Evolutionary conservation across 2,329 filamentous ascomycete genomes (phyloP).

Genomic region (Monosporascus sp.): DNA sequence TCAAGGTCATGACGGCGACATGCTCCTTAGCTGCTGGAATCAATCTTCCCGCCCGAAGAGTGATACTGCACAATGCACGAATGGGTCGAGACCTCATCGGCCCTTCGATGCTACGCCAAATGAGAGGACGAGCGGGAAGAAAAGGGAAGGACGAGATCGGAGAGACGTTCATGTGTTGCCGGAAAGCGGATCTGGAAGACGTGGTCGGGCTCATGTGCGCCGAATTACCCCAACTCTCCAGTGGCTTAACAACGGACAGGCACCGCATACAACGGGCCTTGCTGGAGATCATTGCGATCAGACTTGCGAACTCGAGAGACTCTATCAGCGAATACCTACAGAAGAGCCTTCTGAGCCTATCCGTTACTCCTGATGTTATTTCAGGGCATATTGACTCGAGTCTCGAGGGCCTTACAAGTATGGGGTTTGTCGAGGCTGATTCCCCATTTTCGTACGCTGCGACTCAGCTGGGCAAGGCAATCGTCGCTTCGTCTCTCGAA

Average conservation of each 20-base stretch:
- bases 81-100: constrained; percentile 76
- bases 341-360: constrained; percentile 61
- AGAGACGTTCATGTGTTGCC: constrained; percentile 73
- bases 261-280: constrained; percentile 66
- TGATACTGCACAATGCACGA: constrained; percentile 68
- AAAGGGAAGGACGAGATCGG: constrained; percentile 75
- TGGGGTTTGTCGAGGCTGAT: constrained; percentile 50
- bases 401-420: constrained; percentile 50
- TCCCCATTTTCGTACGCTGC: constrained; percentile 49
- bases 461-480: constrained; percentile 63
- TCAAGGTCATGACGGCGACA: constrained; percentile 70
- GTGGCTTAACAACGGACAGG: constrained; percentile 63
- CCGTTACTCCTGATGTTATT: constrained; percentile 44
- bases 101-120: constrained; percentile 74
- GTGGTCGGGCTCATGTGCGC: constrained; percentile 67
- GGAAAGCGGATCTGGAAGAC: constrained; percentile 60
- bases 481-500: constrained; percentile 67
- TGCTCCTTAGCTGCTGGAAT: constrained; percentile 81
- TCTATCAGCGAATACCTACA: constrained; percentile 63
- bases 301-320: constrained; percentile 59
- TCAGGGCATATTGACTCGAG: constrained; percentile 52
- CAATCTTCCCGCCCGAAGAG: constrained; percentile 64
- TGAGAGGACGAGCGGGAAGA: constrained; percentile 71
- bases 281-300: constrained; percentile 64
- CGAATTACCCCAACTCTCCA: constrained; percentile 64